Base-by-base conservation (phyloP, 1,284 basidiomycete genomes). In the Cutaneotrichosporon sp. region DNA sequence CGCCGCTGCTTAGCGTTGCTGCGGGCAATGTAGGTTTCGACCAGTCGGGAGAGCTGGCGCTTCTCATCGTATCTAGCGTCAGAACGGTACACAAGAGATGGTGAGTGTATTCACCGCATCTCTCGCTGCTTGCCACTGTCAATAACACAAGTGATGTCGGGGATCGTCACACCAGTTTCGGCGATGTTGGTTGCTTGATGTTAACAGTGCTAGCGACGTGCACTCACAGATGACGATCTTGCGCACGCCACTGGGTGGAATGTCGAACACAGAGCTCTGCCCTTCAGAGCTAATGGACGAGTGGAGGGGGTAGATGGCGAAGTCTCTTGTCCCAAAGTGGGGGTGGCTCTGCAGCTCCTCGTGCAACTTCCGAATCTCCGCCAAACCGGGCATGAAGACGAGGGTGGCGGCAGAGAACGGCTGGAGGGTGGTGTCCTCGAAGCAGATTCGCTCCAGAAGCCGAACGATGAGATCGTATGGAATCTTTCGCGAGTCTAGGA, bases 31-130 rank as follows among this genome's bases (percentile, higher is more conserved):
- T 91, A 98, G 1, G 92, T 93, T 76, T 99, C 95, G 3, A 95
- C 86, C 16, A 99, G 82, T 20, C 93, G 87, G 61, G 92, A 97
- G 58, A 98, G 88, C 73, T 99, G 95, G 8, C 95, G 87, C 80
- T 98, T 99, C 81, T 99, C 97, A 74, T 99, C 95, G 73, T 95
- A 99, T 66, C 91, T 92, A 53, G n/a, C n/a, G n/a, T n/a, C n/a
- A n/a, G n/a, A n/a, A n/a, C n/a, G n/a, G n/a, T n/a, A n/a, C n/a
- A n/a, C n/a, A n/a, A n/a, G n/a, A n/a, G n/a, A n/a, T n/a, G n/a
- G n/a, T n/a, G n/a, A n/a, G n/a, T 14, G 14, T 13, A 10, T 70
- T 58, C 67, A 89, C 88, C 89, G 86, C 89, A 95, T 95, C 80
- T 93, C 83, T 65, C 91, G 85, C 75, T 99, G 95, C 74, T 93